Percentiles rank a stretch among this genome's conserved stretches.
Conservation (phyloP, 805 yeast species). For the Teunomyces funiuensis region DNA sequence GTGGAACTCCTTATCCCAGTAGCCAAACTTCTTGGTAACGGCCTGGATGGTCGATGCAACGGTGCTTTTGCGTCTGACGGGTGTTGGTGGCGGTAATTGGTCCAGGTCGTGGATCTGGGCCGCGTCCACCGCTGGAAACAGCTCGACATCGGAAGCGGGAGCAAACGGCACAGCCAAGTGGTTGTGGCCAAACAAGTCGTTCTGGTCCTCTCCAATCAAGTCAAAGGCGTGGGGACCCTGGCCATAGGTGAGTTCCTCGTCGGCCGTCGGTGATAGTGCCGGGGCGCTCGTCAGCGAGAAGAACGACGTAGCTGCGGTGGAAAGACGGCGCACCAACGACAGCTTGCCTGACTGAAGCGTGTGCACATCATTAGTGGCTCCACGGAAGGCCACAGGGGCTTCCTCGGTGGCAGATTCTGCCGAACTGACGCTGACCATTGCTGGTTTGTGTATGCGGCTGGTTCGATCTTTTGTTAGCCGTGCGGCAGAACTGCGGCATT, state of each 20-base stretch:
- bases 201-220: neutral
- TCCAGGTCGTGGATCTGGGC: neutral
- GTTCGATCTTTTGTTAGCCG: no score
- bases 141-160: neutral
- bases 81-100: neutral
- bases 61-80: conserved; percentile 14
- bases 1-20: conserved; percentile 31
- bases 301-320: neutral
- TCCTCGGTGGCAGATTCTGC: neutral
- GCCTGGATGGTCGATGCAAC: conserved; percentile 21
- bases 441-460: no score
- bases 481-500: no score
- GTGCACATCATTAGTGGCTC: no score
- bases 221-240: neutral
- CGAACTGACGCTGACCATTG: neutral
- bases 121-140: neutral
- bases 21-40: conserved; percentile 20
- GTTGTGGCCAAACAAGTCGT: neutral
- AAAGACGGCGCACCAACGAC: neutral
- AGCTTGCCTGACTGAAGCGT: no score
- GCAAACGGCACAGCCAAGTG: neutral
- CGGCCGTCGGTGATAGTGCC: neutral
- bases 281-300: neutral
- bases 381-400: neutral
- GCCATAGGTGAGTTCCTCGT: neutral